Evolutionary conservation across 1,139 yeast genomes (phyloP).

Genomic region (Kurtzmaniella quercitrusa): DNA sequence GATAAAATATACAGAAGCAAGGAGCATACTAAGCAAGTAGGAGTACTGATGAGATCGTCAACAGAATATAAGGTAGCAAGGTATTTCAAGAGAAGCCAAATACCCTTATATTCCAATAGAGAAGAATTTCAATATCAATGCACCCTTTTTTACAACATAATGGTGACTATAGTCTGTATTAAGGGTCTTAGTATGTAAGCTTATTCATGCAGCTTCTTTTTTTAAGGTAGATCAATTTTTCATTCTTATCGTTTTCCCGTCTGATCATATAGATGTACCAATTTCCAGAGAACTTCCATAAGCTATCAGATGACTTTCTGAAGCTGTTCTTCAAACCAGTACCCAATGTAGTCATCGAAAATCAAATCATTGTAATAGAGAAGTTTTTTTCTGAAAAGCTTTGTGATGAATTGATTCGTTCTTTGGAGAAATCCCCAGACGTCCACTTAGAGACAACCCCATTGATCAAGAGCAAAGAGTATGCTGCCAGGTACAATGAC

Average conservation of each 20-base stretch:
- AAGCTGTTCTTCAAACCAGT: conserved; percentile 31
- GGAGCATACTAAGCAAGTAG: no score
- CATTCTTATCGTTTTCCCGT: neutral
- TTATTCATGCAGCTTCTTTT: no score
- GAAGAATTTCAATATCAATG: no score
- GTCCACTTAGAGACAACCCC: conserved; percentile 47
- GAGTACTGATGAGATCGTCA: no score
- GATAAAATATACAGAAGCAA: no score
- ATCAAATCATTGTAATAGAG: conserved; percentile 46
- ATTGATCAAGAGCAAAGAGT: conserved; percentile 43
- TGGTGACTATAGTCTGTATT: no score
- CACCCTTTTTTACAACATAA: no score
- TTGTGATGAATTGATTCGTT: conserved; percentile 41
- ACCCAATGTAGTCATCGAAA: conserved; percentile 26
- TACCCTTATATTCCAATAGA: no score
- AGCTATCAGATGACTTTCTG: conserved; percentile 15
- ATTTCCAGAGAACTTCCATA: conserved; percentile 28
- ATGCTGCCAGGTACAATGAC: conserved; percentile 60
- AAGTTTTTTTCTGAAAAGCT: conserved; percentile 40
- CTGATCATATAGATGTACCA: conserved; percentile 9
- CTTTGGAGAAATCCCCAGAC: conserved; percentile 23
- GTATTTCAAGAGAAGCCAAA: no score
- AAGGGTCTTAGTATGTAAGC: no score
- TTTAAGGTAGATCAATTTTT: no score
- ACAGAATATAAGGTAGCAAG: no score